Base-by-base conservation (phyloP, 306 rosid species). In the Cicer bijugum region DNA sequence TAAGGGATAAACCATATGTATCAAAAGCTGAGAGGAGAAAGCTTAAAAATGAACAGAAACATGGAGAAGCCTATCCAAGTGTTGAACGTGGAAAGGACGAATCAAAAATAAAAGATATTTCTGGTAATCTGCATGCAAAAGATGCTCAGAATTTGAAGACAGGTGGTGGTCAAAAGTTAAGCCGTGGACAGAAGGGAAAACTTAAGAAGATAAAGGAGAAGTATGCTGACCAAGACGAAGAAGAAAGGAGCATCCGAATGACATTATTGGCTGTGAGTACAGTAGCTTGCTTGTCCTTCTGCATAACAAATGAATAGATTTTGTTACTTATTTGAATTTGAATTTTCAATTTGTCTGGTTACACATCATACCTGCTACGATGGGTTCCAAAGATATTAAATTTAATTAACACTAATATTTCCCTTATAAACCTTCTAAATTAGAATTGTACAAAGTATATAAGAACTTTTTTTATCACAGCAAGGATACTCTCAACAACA, bases 221-320 rank as follows among this genome's bases (percentile, higher is more conserved):
- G 85, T 94, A 94, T 69, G 99, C 95, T 10, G 90, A 90, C 76
- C 99, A 94, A 78, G 99, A 94, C 57, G 99, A 94, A 86, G 97
- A 91, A 84, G 99, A 94, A 85, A 90, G 99, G 83, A 82, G 82
- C 81, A 89, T 94, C 52, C 90, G 97, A 39, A 91, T 94, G 99
- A 88, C 99, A 60, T 90, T 94, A 82, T 83, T 94, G 83, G 99
- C 99, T 74, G 97, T 94, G 84, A 91, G 99, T 88, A 75, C 72
- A 72, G 52, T 65, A 61, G 68, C 67, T 68, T 79, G 60, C 57
- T 8, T 42, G 16, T 67, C 50, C 61, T 67, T 60, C 17, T 53
- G 72, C 52, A 19, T 7, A 6, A 12, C 43, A 59, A 4, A 61
- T 72, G 14, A 11, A 15, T 65, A 50, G 16, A 14, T 60, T 71